Conservation (phyloP, 148 eudicot species). For the Heliosperma pusillum region DNA sequence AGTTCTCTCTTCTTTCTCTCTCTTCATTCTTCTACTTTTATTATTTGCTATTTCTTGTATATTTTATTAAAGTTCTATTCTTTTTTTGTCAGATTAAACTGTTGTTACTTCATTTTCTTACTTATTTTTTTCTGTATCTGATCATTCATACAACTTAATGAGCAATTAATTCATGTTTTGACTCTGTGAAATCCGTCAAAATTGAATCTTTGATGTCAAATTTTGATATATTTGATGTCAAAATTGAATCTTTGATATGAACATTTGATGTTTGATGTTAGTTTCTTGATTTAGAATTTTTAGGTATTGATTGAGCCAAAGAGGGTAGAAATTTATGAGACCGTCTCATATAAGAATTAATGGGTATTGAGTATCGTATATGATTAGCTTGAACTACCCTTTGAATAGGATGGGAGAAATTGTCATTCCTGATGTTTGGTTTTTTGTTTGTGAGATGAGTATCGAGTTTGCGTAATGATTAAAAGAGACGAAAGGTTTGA, state of each 20-base stretch:
- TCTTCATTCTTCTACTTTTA: not conserved
- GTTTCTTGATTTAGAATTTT: constrained; percentile 1
- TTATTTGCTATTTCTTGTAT: not conserved
- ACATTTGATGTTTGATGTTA: no score
- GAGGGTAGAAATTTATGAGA: not conserved
- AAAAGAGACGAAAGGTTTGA: not conserved
- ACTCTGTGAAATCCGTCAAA: not conserved
- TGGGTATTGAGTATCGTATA: not conserved
- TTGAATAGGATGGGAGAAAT: not conserved
- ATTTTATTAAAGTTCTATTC: not conserved
- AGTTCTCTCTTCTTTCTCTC: not conserved
- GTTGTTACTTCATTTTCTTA: not conserved
- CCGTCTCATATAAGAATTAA: not conserved
- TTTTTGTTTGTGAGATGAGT: not conserved
- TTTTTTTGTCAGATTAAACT: constrained; percentile 12
- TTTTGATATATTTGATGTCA: no score
- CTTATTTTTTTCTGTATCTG: no score
- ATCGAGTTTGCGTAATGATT: not conserved
- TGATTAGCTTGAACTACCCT: not conserved
- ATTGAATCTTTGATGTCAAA: constrained; percentile 19
- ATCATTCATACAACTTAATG: no score
- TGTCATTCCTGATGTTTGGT: not conserved
- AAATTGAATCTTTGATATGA: constrained; percentile 20
- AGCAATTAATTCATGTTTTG: not conserved
- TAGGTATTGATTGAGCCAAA: constrained; percentile 11